phyloP scores from a whole-genome alignment of 495 filamentous ascomycete species.

The Viridothelium virens region DNA sequence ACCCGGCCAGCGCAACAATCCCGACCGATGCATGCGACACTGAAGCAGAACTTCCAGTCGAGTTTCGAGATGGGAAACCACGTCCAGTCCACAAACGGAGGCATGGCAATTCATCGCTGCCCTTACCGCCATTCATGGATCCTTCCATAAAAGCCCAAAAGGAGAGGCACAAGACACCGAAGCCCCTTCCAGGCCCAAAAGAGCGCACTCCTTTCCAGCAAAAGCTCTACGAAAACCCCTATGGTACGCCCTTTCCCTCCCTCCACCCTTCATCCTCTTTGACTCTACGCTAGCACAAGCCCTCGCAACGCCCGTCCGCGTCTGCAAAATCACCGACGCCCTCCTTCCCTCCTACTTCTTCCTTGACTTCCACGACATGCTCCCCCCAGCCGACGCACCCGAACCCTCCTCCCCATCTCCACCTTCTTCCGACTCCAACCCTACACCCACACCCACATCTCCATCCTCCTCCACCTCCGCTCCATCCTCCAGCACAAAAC shows the following conservation, averaged over 20 bases:
- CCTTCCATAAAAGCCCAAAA: slow-evolving; percentile 18
- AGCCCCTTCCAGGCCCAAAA: slow-evolving; percentile 6
- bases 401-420: neutral
- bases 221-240: slow-evolving; percentile 50
- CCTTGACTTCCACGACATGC: slow-evolving; percentile 51
- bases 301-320: slow-evolving; percentile 57
- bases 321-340: slow-evolving; percentile 49
- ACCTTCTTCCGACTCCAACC: neutral
- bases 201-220: slow-evolving; percentile 42
- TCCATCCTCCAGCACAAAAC: no score
- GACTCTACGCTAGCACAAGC: no score
- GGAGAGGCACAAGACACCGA: slow-evolving; percentile 49
- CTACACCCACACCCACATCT: neutral
- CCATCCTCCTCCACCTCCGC: neutral
- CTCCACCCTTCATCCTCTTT: no score
- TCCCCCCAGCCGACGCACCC: slow-evolving; percentile 42
- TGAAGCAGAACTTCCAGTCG: slow-evolving; percentile 15
- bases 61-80: slow-evolving; percentile 17
- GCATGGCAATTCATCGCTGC: slow-evolving; percentile 22
- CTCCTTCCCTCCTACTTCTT: slow-evolving; percentile 58
- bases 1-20: neutral
- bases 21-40: neutral
- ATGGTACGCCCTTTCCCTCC: slow-evolving; percentile 46
- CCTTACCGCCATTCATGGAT: slow-evolving; percentile 30
- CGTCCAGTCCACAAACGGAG: slow-evolving; percentile 15